Percentiles rank a stretch among this genome's conserved stretches.
Evolutionary conservation across 164 flowering plant species (phyloP).

Genomic region (Umbilicus rupestris): DNA sequence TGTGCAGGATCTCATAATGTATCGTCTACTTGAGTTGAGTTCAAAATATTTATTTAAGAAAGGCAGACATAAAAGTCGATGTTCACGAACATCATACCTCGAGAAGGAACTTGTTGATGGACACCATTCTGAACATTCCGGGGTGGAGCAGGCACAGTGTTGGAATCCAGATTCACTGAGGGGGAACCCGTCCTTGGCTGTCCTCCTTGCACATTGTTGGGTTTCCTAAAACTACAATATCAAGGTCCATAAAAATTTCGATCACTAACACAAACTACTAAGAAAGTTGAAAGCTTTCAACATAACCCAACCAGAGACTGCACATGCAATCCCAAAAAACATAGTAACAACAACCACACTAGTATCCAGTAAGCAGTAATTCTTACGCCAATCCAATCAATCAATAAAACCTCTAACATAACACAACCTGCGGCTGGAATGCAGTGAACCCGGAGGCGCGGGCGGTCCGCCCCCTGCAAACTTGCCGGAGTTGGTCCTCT

Average conservation of each 20-base stretch:
- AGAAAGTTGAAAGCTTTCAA: neutral
- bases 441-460: too few species aligned
- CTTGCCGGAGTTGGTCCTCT: neutral
- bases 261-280: neutral
- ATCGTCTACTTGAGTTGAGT: neutral
- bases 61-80: neutral
- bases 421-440: too few species aligned
- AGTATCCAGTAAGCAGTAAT: too few species aligned
- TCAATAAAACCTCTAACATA: too few species aligned
- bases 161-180: neutral
- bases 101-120: neutral
- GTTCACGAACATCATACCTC: neutral
- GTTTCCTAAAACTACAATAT: neutral
- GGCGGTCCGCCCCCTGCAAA: too few species aligned
- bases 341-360: neutral
- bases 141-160: neutral
- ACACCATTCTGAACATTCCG: neutral
- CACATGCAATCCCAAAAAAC: neutral
- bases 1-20: neutral
- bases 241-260: neutral
- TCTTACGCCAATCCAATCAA: too few species aligned
- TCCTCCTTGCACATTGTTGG: slow-evolving; percentile 8
- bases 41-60: neutral
- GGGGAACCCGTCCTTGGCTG: neutral
- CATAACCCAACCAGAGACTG: neutral